Evolutionary conservation across 805 yeast genomes (phyloP).

Genomic region (Vanderwaltozyma polyspora): DNA sequence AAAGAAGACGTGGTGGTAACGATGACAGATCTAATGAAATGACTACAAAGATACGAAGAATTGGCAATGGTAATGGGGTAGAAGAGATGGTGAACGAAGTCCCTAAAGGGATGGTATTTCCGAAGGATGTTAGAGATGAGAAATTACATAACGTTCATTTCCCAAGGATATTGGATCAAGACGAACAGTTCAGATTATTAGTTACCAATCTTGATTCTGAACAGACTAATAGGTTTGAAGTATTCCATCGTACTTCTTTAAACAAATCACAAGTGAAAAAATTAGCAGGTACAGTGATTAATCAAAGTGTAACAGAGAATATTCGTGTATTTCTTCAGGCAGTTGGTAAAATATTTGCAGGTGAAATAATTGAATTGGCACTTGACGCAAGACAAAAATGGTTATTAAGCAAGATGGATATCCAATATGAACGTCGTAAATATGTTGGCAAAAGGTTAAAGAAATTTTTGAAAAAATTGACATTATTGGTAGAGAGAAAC

Average conservation of each 20-base stretch:
- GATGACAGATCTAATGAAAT: not conserved
- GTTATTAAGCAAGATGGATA: slow-evolving; percentile 31
- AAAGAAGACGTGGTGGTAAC: no score
- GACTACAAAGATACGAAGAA: no score
- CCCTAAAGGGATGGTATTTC: slow-evolving; percentile 17
- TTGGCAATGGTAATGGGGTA: not conserved
- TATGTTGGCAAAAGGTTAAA: slow-evolving; percentile 25
- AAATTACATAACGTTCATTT: slow-evolving; percentile 4
- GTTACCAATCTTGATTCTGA: slow-evolving; percentile 66
- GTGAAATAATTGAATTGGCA: slow-evolving; percentile 79
- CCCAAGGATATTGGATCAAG: slow-evolving; percentile 32
- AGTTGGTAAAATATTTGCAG: slow-evolving; percentile 78
- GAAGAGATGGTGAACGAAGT: slow-evolving; percentile 14
- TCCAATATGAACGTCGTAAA: slow-evolving; percentile 34
- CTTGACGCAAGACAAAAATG: slow-evolving; percentile 54
- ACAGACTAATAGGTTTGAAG: slow-evolving; percentile 81
- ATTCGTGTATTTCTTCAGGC: slow-evolving; percentile 78
- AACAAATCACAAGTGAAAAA: slow-evolving; percentile 69
- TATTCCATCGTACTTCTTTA: slow-evolving; percentile 67
- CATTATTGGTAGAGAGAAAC: slow-evolving; percentile 12
- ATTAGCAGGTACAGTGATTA: slow-evolving; percentile 64
- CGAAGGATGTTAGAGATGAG: slow-evolving; percentile 18
- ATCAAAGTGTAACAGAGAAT: slow-evolving; percentile 69
- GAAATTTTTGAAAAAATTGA: slow-evolving; percentile 29
- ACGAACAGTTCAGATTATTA: slow-evolving; percentile 50